Evolutionary conservation across 805 yeast genomes (phyloP).

Genomic region (Babjeviella inositovora): DNA sequence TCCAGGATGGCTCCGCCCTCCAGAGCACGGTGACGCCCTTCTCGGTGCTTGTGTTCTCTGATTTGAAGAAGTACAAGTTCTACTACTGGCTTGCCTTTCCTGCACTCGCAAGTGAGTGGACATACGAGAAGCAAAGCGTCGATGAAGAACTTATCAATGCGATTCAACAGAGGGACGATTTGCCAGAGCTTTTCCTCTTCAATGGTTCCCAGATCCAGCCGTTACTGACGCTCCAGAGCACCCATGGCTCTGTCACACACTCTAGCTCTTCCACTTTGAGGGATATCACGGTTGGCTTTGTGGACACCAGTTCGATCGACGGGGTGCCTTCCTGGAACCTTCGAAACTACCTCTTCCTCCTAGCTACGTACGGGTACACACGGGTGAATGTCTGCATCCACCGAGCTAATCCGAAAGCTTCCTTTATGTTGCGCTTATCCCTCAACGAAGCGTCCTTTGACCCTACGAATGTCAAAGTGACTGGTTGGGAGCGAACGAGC

Average conservation of each 20-base stretch:
- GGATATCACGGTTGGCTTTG: constrained; percentile 14
- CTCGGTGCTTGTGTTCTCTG: constrained; percentile 58
- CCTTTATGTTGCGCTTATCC: no score
- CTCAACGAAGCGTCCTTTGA: no score
- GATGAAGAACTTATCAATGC: constrained; percentile 1
- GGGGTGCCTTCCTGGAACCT: constrained; percentile 32
- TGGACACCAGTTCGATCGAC: constrained; percentile 13
- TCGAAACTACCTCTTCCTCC: constrained; percentile 37
- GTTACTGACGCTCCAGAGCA: no score
- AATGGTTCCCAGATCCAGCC: no score
- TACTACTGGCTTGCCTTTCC: constrained; percentile 89
- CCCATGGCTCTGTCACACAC: no score
- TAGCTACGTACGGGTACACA: constrained; percentile 14
- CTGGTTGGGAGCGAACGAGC: constrained; percentile 86
- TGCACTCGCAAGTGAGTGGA: constrained; percentile 37
- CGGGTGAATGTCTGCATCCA: not conserved
- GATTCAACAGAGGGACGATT: not conserved
- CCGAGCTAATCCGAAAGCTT: no score
- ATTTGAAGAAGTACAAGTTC: constrained; percentile 75
- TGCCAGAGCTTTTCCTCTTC: not conserved
- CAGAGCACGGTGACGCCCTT: constrained; percentile 20
- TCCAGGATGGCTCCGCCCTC: constrained; percentile 15
- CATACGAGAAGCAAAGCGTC: no score
- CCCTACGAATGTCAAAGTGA: no score
- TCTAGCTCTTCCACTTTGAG: no score